A percentile compares a stretch with the other conserved stretches of the same genome.
These are phyloP conservation scores for Saccharomycopsis babjevae DNA, from an alignment of 805 yeast species.

Conservation along the genomic window DNA sequence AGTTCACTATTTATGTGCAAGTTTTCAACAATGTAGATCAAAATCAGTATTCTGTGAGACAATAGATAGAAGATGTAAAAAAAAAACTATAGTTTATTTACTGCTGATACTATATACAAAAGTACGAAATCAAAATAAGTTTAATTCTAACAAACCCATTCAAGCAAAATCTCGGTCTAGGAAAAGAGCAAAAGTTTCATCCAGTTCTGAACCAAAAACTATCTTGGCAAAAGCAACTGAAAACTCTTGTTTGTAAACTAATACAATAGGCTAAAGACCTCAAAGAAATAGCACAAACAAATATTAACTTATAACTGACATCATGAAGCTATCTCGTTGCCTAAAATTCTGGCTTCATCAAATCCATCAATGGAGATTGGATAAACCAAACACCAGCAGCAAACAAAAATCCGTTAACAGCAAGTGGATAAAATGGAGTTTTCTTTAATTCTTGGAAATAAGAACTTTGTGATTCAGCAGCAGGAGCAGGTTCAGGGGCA, in stretches of 20 bases:
- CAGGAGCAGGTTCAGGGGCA: constrained; percentile 1
- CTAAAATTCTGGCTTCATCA: constrained; percentile 60
- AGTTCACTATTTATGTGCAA: background rate
- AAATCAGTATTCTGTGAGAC: background rate
- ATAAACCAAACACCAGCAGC: constrained; percentile 67
- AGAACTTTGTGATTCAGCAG: constrained; percentile 15
- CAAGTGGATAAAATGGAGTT: constrained; percentile 56
- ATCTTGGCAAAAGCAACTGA: background rate
- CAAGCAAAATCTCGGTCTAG: too few relatives aligned
- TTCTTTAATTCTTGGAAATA: constrained; percentile 42
- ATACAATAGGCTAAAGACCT: background rate
- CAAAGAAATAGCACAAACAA: background rate
- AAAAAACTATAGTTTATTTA: background rate
- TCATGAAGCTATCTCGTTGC: background rate
- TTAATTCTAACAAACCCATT: background rate
- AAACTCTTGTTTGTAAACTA: background rate
- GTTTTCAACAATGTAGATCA: background rate
- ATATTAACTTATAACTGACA: background rate
- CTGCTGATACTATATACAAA: background rate
- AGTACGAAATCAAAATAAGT: background rate
- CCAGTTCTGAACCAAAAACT: background rate
- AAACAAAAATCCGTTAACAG: constrained; percentile 53
- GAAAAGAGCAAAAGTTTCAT: too few relatives aligned
- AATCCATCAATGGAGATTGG: constrained; percentile 71
- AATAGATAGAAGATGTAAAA: background rate